Conservation (phyloP, 2,329 filamentous ascomycete genomes). For the Phialophora macrospora region DNA sequence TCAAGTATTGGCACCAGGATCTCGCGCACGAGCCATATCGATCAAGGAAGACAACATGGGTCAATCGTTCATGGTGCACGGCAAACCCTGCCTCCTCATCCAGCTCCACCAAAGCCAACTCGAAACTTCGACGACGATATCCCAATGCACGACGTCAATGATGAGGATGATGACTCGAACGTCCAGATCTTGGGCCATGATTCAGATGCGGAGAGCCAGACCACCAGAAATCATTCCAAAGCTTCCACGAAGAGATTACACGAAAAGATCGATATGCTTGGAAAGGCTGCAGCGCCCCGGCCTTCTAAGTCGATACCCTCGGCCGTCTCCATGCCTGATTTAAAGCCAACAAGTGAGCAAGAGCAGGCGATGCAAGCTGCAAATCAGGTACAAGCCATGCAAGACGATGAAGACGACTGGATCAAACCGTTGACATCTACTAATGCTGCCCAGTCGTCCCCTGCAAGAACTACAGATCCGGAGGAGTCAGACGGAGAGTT, state of each 20-base stretch:
- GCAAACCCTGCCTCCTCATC: slow-evolving; percentile 36
- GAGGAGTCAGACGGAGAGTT: slow-evolving; percentile 55
- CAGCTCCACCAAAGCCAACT: slow-evolving; percentile 5
- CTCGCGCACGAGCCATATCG: slow-evolving; percentile 78
- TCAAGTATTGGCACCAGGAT: slow-evolving; percentile 77
- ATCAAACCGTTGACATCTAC: slow-evolving; percentile 57
- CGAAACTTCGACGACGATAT: slow-evolving; percentile 27
- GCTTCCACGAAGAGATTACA: slow-evolving; percentile 92
- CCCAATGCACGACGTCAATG: slow-evolving; percentile 27
- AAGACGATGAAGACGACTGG: slow-evolving; percentile 62
- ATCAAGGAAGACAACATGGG: slow-evolving; percentile 18
- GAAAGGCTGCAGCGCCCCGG: slow-evolving; percentile 57
- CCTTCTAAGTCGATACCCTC: slow-evolving; percentile 53
- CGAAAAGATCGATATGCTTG: slow-evolving; percentile 83
- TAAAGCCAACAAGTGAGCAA: slow-evolving; percentile 36
- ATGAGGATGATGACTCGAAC: slow-evolving; percentile 31
- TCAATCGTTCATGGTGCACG: slow-evolving; percentile 66
- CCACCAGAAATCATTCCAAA: slow-evolving; percentile 71
- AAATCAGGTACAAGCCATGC: slow-evolving; percentile 1
- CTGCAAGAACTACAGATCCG: slow-evolving; percentile 52
- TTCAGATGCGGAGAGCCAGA: slow-evolving; percentile 54
- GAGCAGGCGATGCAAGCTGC: slow-evolving; percentile 38
- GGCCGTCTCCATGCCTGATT: slow-evolving; percentile 24
- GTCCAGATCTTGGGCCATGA: slow-evolving; percentile 42
- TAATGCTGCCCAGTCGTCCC: slow-evolving; percentile 41